These are phyloP conservation scores for Aspergillus asperescens DNA, from an alignment of 495 filamentous ascomycete genomes.

Conservation along the genomic window DNA sequence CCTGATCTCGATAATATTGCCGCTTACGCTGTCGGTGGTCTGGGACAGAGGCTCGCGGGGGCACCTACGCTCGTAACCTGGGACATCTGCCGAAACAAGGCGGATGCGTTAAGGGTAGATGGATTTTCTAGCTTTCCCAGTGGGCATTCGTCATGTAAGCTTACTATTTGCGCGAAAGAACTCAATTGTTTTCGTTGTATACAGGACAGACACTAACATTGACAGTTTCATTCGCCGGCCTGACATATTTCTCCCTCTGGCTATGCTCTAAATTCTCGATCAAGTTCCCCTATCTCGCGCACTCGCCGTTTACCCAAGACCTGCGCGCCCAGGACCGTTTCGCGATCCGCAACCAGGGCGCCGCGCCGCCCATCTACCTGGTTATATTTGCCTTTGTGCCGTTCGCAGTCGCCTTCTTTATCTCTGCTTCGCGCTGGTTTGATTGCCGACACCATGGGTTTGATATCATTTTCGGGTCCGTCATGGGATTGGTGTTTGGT, in stretches of 20 bases:
- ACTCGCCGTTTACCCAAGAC: constrained; percentile 26
- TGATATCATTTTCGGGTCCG: constrained; percentile 56
- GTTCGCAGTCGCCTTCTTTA: constrained; percentile 54
- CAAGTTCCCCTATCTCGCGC: constrained; percentile 55
- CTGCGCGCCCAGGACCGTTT: constrained; percentile 20
- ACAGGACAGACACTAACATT: constrained; percentile 5
- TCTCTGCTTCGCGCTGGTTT: constrained; percentile 56
- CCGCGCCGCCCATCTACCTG: constrained; percentile 55
- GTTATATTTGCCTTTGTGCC: constrained; percentile 54
- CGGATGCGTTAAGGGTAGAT: constrained; percentile 41
- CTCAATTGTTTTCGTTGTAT: too few species aligned
- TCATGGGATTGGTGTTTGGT: constrained; percentile 52
- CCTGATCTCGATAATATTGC: constrained; percentile 46
- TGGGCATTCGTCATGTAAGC: constrained; percentile 63
- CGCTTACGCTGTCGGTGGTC: constrained; percentile 43
- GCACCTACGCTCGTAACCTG: constrained; percentile 47
- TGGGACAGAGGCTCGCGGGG: constrained; percentile 39
- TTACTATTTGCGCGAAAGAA: too few species aligned
- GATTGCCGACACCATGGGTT: constrained; percentile 61
- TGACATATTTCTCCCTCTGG: constrained; percentile 60
- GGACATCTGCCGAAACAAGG: constrained; percentile 48
- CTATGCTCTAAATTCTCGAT: constrained; percentile 60
- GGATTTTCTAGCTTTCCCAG: constrained; percentile 65
- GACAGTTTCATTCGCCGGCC: constrained; percentile 56
- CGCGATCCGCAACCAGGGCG: constrained; percentile 44